Conservation (phyloP, 495 filamentous ascomycete genomes). For the Coniosporium apollinis region DNA sequence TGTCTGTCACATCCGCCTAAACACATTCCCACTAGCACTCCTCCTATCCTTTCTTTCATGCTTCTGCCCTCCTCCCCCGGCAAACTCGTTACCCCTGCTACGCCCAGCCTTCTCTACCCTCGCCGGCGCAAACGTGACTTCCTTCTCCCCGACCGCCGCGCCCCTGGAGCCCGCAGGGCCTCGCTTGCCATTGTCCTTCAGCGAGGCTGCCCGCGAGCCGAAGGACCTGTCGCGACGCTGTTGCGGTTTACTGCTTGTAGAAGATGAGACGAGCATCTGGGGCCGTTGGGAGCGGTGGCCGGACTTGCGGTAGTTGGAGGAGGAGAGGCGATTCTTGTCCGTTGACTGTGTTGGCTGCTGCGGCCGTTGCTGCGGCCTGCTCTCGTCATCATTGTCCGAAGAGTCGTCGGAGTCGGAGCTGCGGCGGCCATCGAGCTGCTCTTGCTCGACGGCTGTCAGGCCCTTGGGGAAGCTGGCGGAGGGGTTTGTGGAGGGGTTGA, state of each 20-base stretch:
- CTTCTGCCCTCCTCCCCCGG: constrained; percentile 11
- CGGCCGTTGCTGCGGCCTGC: constrained; percentile 23
- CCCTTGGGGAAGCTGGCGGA: constrained; percentile 24
- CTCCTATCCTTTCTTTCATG: constrained; percentile 35
- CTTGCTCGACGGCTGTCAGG: constrained; percentile 52
- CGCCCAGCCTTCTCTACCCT: constrained; percentile 34
- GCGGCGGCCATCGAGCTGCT: constrained; percentile 32
- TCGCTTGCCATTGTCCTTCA: constrained; percentile 24
- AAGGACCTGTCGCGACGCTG: constrained; percentile 43
- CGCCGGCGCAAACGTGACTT: constrained; percentile 67
- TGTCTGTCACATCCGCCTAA: constrained; percentile 48
- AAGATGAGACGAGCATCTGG: constrained; percentile 42
- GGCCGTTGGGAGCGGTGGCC: constrained; percentile 34
- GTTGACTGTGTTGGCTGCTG: constrained; percentile 6
- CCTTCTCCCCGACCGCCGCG: constrained; percentile 62
- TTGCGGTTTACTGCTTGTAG: constrained; percentile 15
- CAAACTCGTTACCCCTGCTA: constrained; percentile 9
- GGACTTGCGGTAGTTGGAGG: constrained; percentile 39
- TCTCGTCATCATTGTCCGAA: constrained; percentile 26
- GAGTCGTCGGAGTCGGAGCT: constrained; percentile 11
- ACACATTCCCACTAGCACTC: constrained; percentile 58
- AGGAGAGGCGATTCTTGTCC: constrained; percentile 39
- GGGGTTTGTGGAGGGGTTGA: constrained; percentile 63
- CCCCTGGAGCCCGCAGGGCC: constrained; percentile 27
- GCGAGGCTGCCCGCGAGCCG: constrained; percentile 44